Percentiles rank a stretch among this genome's conserved stretches.
These are phyloP conservation scores for Amauroascus niger DNA, from an alignment of 2,329 filamentous ascomycete genomes.

Conservation along the genomic window DNA sequence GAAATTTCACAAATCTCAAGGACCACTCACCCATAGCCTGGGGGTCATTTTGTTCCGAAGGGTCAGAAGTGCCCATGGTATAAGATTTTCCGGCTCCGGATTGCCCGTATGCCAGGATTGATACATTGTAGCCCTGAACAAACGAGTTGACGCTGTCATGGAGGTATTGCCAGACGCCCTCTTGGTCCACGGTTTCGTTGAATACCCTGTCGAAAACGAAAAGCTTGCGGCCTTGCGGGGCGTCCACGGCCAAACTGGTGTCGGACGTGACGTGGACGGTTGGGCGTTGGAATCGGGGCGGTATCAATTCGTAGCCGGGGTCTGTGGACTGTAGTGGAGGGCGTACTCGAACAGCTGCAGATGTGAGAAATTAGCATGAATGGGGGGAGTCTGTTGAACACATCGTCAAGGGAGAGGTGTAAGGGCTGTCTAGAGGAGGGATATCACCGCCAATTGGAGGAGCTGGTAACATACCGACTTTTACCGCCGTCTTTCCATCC, in stretches of 20 bases:
- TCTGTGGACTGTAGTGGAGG: slow-evolving; percentile 74
- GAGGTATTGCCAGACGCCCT: slow-evolving; percentile 90
- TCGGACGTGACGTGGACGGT: slow-evolving; percentile 83
- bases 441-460: too few relatives aligned
- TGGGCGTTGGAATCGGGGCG: slow-evolving; percentile 84
- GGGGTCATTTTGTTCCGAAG: slow-evolving; percentile 60
- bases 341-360: slow-evolving; percentile 77
- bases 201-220: slow-evolving; percentile 98
- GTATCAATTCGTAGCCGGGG: slow-evolving; percentile 88
- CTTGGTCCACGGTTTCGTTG: slow-evolving; percentile 68
- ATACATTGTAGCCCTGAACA: slow-evolving; percentile 95
- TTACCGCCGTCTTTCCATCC: slow-evolving; percentile 80
- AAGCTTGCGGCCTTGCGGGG: slow-evolving; percentile 82
- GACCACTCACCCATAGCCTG: slow-evolving; percentile 63
- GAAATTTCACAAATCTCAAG: neutral
- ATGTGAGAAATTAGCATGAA: neutral
- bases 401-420: too few relatives aligned
- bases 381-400: too few relatives aligned
- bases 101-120: slow-evolving; percentile 90
- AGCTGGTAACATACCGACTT: slow-evolving; percentile 66
- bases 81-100: slow-evolving; percentile 97
- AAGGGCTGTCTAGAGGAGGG: too few relatives aligned
- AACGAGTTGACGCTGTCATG: slow-evolving; percentile 84
- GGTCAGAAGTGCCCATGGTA: slow-evolving; percentile 94
- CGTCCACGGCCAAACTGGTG: slow-evolving; percentile 79